Evolutionary conservation across 768 basidiomycete genomes (phyloP), one percentile per base, ranked within the genome.

Genomic region (Rubroboletus pulcherrimus): DNA sequence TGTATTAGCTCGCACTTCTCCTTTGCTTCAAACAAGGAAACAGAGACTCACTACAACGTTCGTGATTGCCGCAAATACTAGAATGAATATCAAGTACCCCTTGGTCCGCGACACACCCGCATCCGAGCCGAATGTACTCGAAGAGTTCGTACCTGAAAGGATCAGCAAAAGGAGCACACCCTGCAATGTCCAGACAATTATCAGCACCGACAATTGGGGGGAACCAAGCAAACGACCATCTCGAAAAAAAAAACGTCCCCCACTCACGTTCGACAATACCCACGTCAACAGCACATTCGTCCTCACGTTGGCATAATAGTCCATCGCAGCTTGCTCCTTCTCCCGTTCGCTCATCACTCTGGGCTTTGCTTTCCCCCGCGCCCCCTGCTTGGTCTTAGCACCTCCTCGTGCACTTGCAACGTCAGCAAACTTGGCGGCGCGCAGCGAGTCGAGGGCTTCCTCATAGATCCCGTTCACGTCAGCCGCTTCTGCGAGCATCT

Each of bases 291-390:
- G 71, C 34, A 79, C 88, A 73, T 93, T 93, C 7, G 91, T 93
- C 59, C 92, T 76, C 51, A 94, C 89, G 63, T 85, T 86, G 1
- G 91, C 90, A 69, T 93, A 95, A 73, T 93, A 94, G 62, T 92
- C 90, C 65, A 85, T 87, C 10, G 89, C 89, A 1, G 79, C 80
- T 59, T 85, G 80, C 60, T 92, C 89, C 66, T 78, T 83, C 69
- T 91, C 89, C 12, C 81, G 79, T 17, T 76, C 71, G 26, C 70
- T 81, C 56, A 72, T 70, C 35, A 24, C 57, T 30, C 62, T 66
- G 5, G 63, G 50, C 51, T 48, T 70, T 4, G n/a, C 66, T 15
- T 60, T 59, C 2, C 7, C 51, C 31, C 15, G 52, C 3, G 40
- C 21, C 1, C 47, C 58, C 33, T 42, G 56, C 40, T 58, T 63